Percentiles rank a stretch among this genome's conserved stretches.
phyloP scores from a whole-genome alignment of 179 eudicot genomes.

The Spinacia oleracea region DNA sequence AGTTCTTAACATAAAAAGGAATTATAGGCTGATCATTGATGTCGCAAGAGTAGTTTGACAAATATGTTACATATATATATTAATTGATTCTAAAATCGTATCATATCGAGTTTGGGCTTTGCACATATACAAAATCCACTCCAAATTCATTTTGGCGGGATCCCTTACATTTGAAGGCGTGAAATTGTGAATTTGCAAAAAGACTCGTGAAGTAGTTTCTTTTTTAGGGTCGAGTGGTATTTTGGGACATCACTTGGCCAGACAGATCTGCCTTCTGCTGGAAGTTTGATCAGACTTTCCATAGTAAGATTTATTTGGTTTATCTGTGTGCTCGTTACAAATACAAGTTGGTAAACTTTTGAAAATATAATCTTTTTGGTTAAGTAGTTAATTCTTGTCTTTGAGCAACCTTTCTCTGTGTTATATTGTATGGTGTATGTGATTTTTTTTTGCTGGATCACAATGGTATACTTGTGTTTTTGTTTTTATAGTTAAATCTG shows the following conservation, averaged over 20 bases:
- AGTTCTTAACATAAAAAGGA: not conserved
- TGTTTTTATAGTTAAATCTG: conserved; percentile 12
- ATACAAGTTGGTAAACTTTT: not conserved
- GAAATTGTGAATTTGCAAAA: not conserved
- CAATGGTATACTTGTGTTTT: not conserved
- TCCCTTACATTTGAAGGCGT: not conserved
- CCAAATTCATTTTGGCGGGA: not conserved
- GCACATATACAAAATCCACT: not conserved
- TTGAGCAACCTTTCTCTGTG: not conserved
- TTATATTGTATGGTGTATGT: not conserved
- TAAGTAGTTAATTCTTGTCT: not conserved
- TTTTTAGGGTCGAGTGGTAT: not conserved
- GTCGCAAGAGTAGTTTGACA: not conserved
- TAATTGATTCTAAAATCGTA: no score
- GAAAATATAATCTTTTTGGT: not conserved
- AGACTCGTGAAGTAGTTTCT: not conserved
- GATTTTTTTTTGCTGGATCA: not conserved
- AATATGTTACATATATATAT: not conserved
- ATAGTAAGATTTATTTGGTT: not conserved
- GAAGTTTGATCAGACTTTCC: not conserved
- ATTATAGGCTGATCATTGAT: not conserved
- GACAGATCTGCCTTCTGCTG: not conserved
- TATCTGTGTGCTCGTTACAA: not conserved
- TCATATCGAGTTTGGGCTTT: not conserved
- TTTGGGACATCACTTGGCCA: not conserved